Percentiles rank a stretch among this genome's conserved stretches.
These are phyloP conservation scores for Leccinum barrowsii DNA, from an alignment of 768 basidiomycete species.

Conservation along the genomic window DNA sequence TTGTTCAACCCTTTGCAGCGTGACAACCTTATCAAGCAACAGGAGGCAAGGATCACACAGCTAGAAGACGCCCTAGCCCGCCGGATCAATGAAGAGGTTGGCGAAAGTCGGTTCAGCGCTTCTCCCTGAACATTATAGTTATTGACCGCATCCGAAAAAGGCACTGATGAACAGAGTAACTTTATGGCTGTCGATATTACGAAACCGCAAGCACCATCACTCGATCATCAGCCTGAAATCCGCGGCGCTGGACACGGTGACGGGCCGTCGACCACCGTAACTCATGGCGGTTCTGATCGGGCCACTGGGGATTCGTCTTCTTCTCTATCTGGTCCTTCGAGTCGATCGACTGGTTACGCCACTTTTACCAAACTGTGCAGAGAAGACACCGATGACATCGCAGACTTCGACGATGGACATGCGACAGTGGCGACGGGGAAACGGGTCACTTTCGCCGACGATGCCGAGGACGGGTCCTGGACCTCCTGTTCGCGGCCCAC, in stretches of 20 bases:
- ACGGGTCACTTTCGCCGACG: slow-evolving; percentile 23
- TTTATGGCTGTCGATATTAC: slow-evolving; percentile 8
- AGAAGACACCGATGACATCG: slow-evolving; percentile 29
- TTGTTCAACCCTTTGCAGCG: slow-evolving; percentile 34
- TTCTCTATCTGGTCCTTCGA: slow-evolving; percentile 7
- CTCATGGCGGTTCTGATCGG: slow-evolving; percentile 5
- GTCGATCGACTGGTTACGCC: slow-evolving; percentile 20
- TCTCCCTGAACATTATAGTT: slow-evolving; percentile 15
- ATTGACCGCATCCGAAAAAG: slow-evolving; percentile 8
- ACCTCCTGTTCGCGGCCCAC: slow-evolving; percentile 17
- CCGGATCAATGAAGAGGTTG: slow-evolving; percentile 36
- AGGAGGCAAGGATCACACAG: slow-evolving; percentile 42
- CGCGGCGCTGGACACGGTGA: slow-evolving; percentile 14
- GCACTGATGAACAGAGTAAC: slow-evolving; percentile 11
- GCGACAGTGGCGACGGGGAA: slow-evolving; percentile 20
- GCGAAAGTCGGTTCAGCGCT: slow-evolving; percentile 11
- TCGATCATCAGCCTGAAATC: slow-evolving; percentile 18
- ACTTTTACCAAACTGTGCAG: slow-evolving; percentile 25
- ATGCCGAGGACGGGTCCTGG: slow-evolving; percentile 16
- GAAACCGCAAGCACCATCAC: slow-evolving; percentile 6
- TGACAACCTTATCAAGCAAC: slow-evolving; percentile 42
- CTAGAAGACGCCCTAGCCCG: slow-evolving; percentile 47
- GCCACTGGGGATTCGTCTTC: slow-evolving; percentile 6
- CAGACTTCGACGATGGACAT: slow-evolving; percentile 20
- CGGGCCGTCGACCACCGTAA: slow-evolving; percentile 7